Evolutionary conservation across 2,329 filamentous ascomycete genomes (phyloP).

Genomic region (Amauroascus niger): DNA sequence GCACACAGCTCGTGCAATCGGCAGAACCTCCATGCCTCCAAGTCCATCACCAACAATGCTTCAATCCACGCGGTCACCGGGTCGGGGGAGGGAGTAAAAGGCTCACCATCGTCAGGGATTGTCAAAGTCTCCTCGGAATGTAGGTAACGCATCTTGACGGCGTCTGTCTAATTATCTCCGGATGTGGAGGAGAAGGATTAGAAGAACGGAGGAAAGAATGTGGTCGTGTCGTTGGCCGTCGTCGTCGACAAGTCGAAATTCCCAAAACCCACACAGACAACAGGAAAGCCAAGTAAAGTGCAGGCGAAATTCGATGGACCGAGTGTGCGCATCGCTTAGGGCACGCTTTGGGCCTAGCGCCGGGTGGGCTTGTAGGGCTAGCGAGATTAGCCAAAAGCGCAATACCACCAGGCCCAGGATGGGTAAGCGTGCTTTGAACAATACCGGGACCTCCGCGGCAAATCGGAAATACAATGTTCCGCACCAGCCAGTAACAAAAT

Average conservation of each 20-base stretch:
- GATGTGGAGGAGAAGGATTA: slow-evolving; percentile 19
- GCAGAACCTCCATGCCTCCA: background rate
- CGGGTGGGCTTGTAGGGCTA: background rate
- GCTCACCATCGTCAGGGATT: slow-evolving; percentile 94
- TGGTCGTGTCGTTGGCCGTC: slow-evolving; percentile 23
- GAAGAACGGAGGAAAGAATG: slow-evolving; percentile 8
- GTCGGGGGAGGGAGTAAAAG: slow-evolving; percentile 16
- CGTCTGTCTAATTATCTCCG: slow-evolving; percentile 32
- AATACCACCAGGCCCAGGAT: background rate
- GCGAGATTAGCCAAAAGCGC: background rate
- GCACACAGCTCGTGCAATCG: background rate
- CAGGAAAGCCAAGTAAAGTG: slow-evolving; percentile 3
- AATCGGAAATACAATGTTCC: background rate
- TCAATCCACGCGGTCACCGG: background rate
- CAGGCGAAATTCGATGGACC: slow-evolving; percentile 8
- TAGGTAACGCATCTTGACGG: slow-evolving; percentile 97
- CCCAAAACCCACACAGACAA: slow-evolving; percentile 9
- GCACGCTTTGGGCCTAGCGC: slow-evolving; percentile 29
- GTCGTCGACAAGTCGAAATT: slow-evolving; percentile 17
- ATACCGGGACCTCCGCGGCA: background rate
- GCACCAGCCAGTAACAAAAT: no score
- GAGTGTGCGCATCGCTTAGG: slow-evolving; percentile 37
- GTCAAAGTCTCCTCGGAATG: slow-evolving; percentile 92
- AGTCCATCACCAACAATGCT: background rate
- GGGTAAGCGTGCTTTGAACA: background rate